Evolutionary conservation across 148 eudicot genomes (phyloP).

Genomic region (Chenopodium berlandieri): DNA sequence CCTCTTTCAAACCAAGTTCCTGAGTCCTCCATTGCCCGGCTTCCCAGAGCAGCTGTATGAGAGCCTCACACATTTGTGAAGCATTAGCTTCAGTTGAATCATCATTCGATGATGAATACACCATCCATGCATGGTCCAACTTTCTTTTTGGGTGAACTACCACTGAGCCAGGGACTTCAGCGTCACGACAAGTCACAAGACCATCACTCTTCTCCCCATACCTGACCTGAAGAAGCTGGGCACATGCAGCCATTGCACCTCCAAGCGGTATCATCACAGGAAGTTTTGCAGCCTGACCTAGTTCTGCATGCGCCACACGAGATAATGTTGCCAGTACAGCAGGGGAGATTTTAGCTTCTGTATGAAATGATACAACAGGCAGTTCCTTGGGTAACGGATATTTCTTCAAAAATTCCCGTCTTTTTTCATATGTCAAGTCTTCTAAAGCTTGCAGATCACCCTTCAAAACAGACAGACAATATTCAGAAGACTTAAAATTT

Average conservation of each 20-base stretch:
- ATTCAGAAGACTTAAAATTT: conserved; percentile 7
- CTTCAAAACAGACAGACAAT: conserved; percentile 36
- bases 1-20: conserved; percentile 42
- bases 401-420: conserved; percentile 71
- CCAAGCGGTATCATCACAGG: conserved; percentile 90
- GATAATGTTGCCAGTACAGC: conserved; percentile 86
- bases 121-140: conserved; percentile 98
- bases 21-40: conserved; percentile 51
- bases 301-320: conserved; percentile 91
- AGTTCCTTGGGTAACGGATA: conserved; percentile 71
- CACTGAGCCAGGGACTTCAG: conserved; percentile 94
- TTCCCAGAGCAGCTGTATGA: conserved; percentile 72
- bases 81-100: conserved; percentile 74
- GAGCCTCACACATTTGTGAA: conserved; percentile 92
- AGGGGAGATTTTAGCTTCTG: conserved; percentile 88
- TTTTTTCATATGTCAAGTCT: conserved; percentile 80
- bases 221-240: conserved; percentile 80
- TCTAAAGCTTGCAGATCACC: conserved; percentile 96
- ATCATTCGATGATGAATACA: conserved; percentile 69
- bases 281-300: conserved; percentile 67
- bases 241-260: conserved; percentile 94
- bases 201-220: conserved; percentile 96
- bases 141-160: conserved; percentile 83
- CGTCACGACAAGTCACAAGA: conserved; percentile 92
- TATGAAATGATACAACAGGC: conserved; percentile 79